Evolutionary conservation across 108 stramenopile genomes (phyloP).

Genomic region (Fragilariopsis cylindrus): DNA sequence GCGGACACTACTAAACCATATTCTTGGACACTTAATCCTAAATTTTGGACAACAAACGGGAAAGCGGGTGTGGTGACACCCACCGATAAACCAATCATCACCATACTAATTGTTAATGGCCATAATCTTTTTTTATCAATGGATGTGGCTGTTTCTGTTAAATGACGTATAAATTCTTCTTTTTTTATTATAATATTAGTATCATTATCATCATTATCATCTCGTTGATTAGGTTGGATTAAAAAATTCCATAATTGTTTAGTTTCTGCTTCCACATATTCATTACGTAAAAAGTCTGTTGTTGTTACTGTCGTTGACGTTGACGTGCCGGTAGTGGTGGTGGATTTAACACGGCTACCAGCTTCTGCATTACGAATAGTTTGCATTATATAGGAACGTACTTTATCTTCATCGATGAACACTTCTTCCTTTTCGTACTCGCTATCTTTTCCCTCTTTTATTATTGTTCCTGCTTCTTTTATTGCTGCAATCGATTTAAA

Average conservation of each 20-base stretch:
- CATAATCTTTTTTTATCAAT: conserved; percentile 58
- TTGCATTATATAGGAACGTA: neutral
- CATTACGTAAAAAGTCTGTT: neutral
- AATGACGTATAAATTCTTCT: conserved; percentile 37
- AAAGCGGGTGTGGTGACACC: conserved; percentile 80
- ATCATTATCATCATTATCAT: neutral
- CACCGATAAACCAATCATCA: conserved; percentile 79
- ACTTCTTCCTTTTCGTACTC: neutral
- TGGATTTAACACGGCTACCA: too few relatives aligned
- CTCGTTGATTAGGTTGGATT: neutral
- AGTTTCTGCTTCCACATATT: conserved; percentile 17
- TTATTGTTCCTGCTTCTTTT: neutral
- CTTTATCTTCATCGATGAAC: neutral
- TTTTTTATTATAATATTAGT: conserved; percentile 20
- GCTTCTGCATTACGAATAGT: neutral
- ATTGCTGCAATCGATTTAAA: conserved; percentile 8
- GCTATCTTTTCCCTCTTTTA: neutral
- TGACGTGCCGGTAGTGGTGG: too few relatives aligned
- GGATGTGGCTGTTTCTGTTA: conserved; percentile 37
- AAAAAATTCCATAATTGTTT: conserved; percentile 27
- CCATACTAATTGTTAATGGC: conserved; percentile 80
- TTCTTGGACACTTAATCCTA: conserved; percentile 68
- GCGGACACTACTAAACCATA: conserved; percentile 83
- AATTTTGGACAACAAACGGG: conserved; percentile 77
- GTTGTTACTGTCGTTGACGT: neutral